Percentiles rank a stretch among this genome's conserved stretches.
These are phyloP conservation scores for Picea abies DNA, from an alignment of 83 land plant genomes.

Conservation along the genomic window DNA sequence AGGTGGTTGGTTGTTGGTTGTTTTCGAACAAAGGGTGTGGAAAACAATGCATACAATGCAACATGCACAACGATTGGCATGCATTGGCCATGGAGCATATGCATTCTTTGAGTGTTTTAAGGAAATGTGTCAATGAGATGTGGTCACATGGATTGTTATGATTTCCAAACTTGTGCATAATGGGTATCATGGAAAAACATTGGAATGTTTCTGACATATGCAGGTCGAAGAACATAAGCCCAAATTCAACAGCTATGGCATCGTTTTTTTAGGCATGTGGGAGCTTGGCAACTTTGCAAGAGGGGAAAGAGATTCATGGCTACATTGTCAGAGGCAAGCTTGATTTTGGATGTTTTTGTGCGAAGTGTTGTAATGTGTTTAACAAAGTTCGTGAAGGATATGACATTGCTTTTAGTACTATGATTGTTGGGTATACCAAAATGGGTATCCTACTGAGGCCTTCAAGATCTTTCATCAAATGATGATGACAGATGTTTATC, in stretches of 20 bases:
- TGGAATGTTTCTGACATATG: slow-evolving; percentile 27
- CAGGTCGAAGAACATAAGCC: slow-evolving; percentile 19
- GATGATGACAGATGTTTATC: background rate
- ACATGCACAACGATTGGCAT: too few species aligned
- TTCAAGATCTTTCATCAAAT: background rate
- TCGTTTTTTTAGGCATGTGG: slow-evolving; percentile 33
- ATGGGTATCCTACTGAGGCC: background rate
- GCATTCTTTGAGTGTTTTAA: slow-evolving; percentile 24
- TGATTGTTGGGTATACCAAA: background rate
- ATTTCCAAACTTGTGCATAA: slow-evolving; percentile 25
- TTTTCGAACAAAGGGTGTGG: too few species aligned
- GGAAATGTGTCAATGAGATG: slow-evolving; percentile 18
- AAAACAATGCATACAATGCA: too few species aligned
- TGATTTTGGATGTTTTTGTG: background rate
- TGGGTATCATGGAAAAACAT: slow-evolving; percentile 24
- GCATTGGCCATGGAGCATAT: too few species aligned
- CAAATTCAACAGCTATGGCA: slow-evolving; percentile 29
- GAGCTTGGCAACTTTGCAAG: slow-evolving; percentile 11
- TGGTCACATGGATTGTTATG: slow-evolving; percentile 37
- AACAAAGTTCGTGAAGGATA: background rate
- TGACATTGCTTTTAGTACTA: background rate
- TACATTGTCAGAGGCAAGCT: background rate
- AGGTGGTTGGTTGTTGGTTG: too few species aligned
- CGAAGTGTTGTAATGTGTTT: background rate
- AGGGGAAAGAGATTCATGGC: slow-evolving; percentile 19